Evolutionary conservation across 2,329 filamentous ascomycete genomes (phyloP).

Genomic region (Elsinoe batatas): DNA sequence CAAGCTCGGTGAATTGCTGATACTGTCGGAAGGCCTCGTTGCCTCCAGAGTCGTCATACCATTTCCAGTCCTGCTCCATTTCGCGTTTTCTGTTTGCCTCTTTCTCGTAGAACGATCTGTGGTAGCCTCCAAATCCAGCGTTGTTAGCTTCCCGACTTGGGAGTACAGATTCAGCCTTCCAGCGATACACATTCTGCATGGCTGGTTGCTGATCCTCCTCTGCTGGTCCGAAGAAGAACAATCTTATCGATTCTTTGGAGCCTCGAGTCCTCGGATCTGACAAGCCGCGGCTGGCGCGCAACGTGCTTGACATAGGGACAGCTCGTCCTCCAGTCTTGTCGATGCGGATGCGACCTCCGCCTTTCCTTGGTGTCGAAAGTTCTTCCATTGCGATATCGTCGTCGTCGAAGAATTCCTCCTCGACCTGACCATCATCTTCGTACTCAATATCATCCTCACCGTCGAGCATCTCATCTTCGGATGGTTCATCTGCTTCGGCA

Average conservation of each 20-base stretch:
- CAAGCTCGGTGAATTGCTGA: constrained; percentile 32
- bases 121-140: constrained; percentile 29
- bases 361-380: not conserved
- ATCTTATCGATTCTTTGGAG: constrained; percentile 36
- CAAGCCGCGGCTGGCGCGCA: constrained; percentile 20
- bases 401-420: constrained; percentile 28
- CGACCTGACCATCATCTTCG: constrained; percentile 21
- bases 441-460: constrained; percentile 24
- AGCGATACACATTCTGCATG: constrained; percentile 40
- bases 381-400: constrained; percentile 11
- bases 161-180: constrained; percentile 42
- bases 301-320: not conserved
- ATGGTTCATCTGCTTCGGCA: not conserved
- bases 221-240: constrained; percentile 42
- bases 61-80: constrained; percentile 39
- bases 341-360: not conserved
- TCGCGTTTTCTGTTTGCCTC: constrained; percentile 36
- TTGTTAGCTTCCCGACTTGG: constrained; percentile 35
- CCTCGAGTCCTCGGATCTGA: constrained; percentile 21
- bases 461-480: not conserved
- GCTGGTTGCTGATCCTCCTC: constrained; percentile 40
- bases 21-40: constrained; percentile 32
- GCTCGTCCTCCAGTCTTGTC: not conserved
- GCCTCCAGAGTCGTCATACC: constrained; percentile 40
- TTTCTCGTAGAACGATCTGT: constrained; percentile 35